Conservation (phyloP, 2,329 filamentous ascomycete genomes). For the Alternaria ethzedia region DNA sequence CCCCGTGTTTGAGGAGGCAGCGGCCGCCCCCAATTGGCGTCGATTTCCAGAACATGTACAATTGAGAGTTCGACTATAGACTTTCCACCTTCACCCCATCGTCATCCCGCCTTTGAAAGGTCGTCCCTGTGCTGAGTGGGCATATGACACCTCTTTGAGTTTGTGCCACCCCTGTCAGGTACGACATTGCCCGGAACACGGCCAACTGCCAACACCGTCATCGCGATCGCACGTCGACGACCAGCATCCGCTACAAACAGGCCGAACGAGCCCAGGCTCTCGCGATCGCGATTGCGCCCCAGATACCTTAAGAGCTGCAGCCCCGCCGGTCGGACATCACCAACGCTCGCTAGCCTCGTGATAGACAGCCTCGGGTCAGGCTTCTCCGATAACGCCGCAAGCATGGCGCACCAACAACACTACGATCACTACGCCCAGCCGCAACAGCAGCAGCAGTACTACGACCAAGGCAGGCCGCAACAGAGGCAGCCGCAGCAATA, state of each 20-base stretch:
- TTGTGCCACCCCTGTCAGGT: slow-evolving; percentile 30
- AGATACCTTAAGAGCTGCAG: slow-evolving; percentile 18
- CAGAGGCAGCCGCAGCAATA: slow-evolving; percentile 32
- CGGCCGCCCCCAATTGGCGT: slow-evolving; percentile 32
- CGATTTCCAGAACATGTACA: slow-evolving; percentile 2
- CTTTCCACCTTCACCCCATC: slow-evolving; percentile 16
- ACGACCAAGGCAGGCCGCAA: slow-evolving; percentile 29
- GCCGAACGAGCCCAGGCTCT: slow-evolving; percentile 14
- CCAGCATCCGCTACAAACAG: slow-evolving; percentile 13
- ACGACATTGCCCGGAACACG: slow-evolving; percentile 19
- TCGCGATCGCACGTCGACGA: slow-evolving; percentile 5
- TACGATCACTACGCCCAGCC: slow-evolving; percentile 44
- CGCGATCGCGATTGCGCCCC: slow-evolving; percentile 3
- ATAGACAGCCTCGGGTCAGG: slow-evolving; percentile 25
- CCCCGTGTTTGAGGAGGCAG: slow-evolving; percentile 27
- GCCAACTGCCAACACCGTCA: background rate
- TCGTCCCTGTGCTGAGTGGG: slow-evolving; percentile 6
- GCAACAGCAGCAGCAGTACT: slow-evolving; percentile 44
- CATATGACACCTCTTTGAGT: slow-evolving; percentile 23
- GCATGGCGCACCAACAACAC: slow-evolving; percentile 52
- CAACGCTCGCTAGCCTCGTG: slow-evolving; percentile 27
- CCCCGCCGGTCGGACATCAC: slow-evolving; percentile 28
- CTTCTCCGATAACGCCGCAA: slow-evolving; percentile 23
- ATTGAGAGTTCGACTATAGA: slow-evolving; percentile 8
- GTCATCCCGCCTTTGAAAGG: slow-evolving; percentile 4